Evolutionary conservation across 768 basidiomycete genomes (phyloP), one percentile per base, ranked within the genome.

Genomic region (Coprinopsis cinerea): DNA sequence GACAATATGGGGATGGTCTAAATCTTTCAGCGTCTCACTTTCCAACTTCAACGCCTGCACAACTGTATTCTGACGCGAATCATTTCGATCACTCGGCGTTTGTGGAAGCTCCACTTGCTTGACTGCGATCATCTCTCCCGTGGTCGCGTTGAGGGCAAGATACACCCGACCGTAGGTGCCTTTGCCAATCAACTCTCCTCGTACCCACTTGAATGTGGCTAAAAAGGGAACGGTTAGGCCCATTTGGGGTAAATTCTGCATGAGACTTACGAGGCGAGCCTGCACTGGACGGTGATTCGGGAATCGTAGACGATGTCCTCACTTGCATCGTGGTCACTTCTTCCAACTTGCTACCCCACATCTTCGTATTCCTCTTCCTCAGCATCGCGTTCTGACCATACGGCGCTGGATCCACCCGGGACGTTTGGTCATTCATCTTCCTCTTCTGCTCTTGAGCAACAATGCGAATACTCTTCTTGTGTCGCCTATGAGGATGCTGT

Each of bases 111-210:
- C 96, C 41, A 99, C 96, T 67, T 98, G 96, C 68, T 99, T 99
- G 55, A 99, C 96, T 15, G 96, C 96, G 59, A 98, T 93, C 91
- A 97, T 95, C 68, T 98, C 94, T 50, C 93, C 93, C 0, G 93
- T 95, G 2, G 91, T 93, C 26, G 90, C 92, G 63, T 98, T 98
- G 51, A 98, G 73, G 15, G 92, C 96, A 48, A 98, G 81, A 61
- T 97, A 99, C 24, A 99, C 96, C 36, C 89, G 82, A 11, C 96
- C 96, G 60, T 94, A 99, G 11, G 93, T 94, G 22, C 96, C 96
- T 61, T 90, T 92, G 26, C 96, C 96, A 54, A 99, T 97, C 30
- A 98, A 76, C 67, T 97, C 93, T 46, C 96, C 96, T 59, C 95
- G 87, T 32, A 97, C 90, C 96, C 96, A 98, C 63, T 94, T 95